These are phyloP conservation scores for Salix purpurea DNA, from an alignment of 345 rosid species.

Conservation along the genomic window DNA sequence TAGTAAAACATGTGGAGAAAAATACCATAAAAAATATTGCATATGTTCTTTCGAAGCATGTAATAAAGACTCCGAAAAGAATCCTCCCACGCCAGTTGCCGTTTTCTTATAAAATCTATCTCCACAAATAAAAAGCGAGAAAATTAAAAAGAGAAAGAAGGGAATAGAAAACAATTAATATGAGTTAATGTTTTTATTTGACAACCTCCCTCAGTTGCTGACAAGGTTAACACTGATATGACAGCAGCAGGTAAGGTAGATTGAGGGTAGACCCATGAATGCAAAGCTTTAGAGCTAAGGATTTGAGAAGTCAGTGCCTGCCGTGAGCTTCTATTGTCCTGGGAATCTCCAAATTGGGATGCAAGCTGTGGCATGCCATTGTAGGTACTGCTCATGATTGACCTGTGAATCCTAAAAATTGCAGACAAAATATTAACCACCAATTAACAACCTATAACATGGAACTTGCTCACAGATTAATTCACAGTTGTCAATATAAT, in stretches of 20 bases:
- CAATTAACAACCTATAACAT: neutral
- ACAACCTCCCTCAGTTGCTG: slow-evolving; percentile 69
- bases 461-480: neutral
- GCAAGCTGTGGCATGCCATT: slow-evolving; percentile 41
- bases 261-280: slow-evolving; percentile 94
- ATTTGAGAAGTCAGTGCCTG: slow-evolving; percentile 35
- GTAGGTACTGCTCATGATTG: slow-evolving; percentile 44
- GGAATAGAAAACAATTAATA: neutral
- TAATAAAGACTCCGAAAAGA: slow-evolving; percentile 83
- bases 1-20: neutral
- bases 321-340: slow-evolving; percentile 30
- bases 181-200: neutral
- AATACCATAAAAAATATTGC: slow-evolving; percentile 81
- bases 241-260: slow-evolving; percentile 73
- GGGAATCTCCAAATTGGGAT: slow-evolving; percentile 28
- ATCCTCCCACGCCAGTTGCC: slow-evolving; percentile 78
- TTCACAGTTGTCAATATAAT: neutral
- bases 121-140: slow-evolving; percentile 39
- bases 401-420: slow-evolving; percentile 63
- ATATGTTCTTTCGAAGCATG: slow-evolving; percentile 68
- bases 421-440: slow-evolving; percentile 17
- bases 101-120: slow-evolving; percentile 62
- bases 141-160: slow-evolving; percentile 8
- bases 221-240: slow-evolving; percentile 51
- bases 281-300: slow-evolving; percentile 47